Base-by-base conservation (phyloP, 2,329 filamentous ascomycete species). In the Colletotrichum cereale region DNA sequence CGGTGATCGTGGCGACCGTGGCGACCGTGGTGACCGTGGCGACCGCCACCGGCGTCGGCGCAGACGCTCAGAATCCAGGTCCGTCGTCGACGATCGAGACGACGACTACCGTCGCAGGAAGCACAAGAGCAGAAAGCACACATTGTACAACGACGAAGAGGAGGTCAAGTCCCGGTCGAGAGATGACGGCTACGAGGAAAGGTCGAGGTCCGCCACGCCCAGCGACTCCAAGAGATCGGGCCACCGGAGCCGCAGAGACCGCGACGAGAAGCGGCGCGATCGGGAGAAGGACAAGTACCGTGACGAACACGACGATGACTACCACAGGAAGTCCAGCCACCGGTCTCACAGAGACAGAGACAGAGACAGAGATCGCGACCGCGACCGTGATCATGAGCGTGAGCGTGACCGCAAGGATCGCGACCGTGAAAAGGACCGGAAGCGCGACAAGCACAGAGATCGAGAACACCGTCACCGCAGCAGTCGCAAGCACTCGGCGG, bases 131-230 rank as follows among this genome's bases (percentile, higher is more conserved):
- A 81, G 80, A 66, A 80, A 83, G 71, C 79, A 82, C 72, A 74
- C 76, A 55, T 78, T 84, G 67, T 75, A 82, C 74, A 82, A 82
- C 21, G 85, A 87, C 58, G 86, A 87, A 24, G 83, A 85, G 61
- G 84, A 87, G 55, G 76, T 78, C 61, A 81, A 77, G 73, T 76
- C 79, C 50, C 79, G 80, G 47, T 74, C 81, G 53, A 73, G 74
- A 56, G 50, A 76, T 73, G 80, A 80, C 74, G 82, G 85, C 58
- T 84, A 85, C 74, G 82, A 84, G 16, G 87, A 90, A 58, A 86
- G 87, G 62, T 90, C 91, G 0, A 86, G 91, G 68, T 93, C 92
- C 6, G 86, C 86, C 6, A 94, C 93, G 2, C 88, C 87, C 1
- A 88, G 89, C 16, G 86, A 87, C 12, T 86, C 86, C 47, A 89